Evolutionary conservation across 2,329 filamentous ascomycete genomes (phyloP).

Genomic region (Scytalidium lignicola): DNA sequence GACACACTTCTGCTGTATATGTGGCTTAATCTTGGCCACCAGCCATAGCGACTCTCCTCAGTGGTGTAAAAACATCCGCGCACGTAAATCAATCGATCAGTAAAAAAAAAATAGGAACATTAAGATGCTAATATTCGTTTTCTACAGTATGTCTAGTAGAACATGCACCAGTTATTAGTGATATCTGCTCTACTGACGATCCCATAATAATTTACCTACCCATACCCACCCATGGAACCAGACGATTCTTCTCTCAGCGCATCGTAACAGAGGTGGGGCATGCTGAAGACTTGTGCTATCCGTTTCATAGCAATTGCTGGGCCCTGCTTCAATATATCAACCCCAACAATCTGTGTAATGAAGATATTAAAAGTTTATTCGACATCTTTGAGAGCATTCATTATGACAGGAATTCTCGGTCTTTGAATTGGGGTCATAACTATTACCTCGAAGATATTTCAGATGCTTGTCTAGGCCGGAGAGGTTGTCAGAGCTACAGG

Average conservation of each 20-base stretch:
- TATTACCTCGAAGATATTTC: slow-evolving; percentile 8
- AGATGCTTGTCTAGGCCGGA: not conserved
- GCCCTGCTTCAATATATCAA: slow-evolving; percentile 4
- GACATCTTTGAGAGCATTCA: slow-evolving; percentile 8
- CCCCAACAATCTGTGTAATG: not conserved
- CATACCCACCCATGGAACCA: slow-evolving; percentile 1
- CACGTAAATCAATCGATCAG: slow-evolving; percentile 4
- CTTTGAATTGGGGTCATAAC: slow-evolving; percentile 7
- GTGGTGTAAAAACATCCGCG: slow-evolving; percentile 9
- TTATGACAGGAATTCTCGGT: slow-evolving; percentile 4
- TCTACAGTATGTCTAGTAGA: slow-evolving; percentile 4
- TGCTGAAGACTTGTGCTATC: slow-evolving; percentile 4
- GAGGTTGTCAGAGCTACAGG: not conserved
- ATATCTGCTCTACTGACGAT: slow-evolving; percentile 3
- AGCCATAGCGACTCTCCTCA: slow-evolving; percentile 4
- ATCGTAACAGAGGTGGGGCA: not conserved
- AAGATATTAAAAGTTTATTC: slow-evolving; percentile 3
- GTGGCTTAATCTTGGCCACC: slow-evolving; percentile 6
- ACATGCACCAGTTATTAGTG: slow-evolving; percentile 2
- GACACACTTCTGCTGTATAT: slow-evolving; percentile 10
- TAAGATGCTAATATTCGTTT: slow-evolving; percentile 3
- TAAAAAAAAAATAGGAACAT: not conserved
- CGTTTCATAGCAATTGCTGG: slow-evolving; percentile 7
- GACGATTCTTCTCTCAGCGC: slow-evolving; percentile 5
- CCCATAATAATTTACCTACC: slow-evolving; percentile 3